Evolutionary conservation across 768 basidiomycete species (phyloP).

Genomic region (Lentinus brumalis): DNA sequence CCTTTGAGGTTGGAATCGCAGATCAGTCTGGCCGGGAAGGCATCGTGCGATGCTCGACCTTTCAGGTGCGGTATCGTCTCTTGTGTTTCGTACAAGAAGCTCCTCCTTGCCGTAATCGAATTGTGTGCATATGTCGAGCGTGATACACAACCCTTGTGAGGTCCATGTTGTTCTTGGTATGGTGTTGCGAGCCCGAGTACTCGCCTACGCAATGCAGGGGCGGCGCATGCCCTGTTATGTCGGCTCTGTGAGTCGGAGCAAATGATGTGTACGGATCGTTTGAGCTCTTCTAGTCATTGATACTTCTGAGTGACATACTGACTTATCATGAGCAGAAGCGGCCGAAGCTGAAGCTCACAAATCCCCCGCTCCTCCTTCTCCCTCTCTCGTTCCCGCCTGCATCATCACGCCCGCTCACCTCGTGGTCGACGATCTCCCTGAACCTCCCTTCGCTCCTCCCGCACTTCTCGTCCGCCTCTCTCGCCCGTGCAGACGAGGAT

Average conservation of each 20-base stretch:
- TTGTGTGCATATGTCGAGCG: not conserved
- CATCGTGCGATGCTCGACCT: constrained; percentile 70
- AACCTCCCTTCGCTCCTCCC: constrained; percentile 60
- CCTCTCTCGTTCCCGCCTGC: constrained; percentile 64
- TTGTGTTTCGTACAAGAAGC: not conserved
- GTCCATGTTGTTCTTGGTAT: too few species aligned
- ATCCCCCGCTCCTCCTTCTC: constrained; percentile 66
- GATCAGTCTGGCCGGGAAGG: constrained; percentile 64
- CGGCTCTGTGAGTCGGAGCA: too few species aligned
- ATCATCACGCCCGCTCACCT: constrained; percentile 59
- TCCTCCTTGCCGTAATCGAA: constrained; percentile 19
- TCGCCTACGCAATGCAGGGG: too few species aligned
- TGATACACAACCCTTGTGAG: not conserved
- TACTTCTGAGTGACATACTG: not conserved
- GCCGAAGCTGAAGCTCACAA: constrained; percentile 49
- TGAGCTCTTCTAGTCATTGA: not conserved
- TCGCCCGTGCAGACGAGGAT: constrained; percentile 28
- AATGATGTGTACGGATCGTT: not conserved
- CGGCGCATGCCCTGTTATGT: too few species aligned
- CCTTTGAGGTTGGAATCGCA: constrained; percentile 73
- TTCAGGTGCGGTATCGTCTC: constrained; percentile 57
- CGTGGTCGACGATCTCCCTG: constrained; percentile 70
- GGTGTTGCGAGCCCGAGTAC: too few species aligned
- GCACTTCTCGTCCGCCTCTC: constrained; percentile 57
- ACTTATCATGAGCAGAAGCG: constrained; percentile 46